Base-by-base conservation (phyloP, 192 early-diverging fungal genomes). In the Podila clonocystis region DNA sequence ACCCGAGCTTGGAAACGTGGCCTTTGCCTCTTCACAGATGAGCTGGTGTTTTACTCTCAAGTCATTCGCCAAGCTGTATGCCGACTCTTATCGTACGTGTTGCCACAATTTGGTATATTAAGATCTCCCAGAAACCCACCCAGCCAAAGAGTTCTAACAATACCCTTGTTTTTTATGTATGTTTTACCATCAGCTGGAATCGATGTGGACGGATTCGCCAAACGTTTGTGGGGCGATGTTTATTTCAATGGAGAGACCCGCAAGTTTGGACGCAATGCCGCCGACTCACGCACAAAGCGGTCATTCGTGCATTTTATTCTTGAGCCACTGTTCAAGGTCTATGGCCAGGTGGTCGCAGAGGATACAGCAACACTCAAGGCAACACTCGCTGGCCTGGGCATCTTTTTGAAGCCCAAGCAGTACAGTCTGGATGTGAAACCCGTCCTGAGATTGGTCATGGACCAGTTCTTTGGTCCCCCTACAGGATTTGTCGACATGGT, bases 231-330 rank as follows among this genome's bases (percentile, higher is more conserved):
- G 98, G 98, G 98, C 38, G 96, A 99, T 78, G 90, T 99, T 34
- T 97, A 92, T 85, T 97, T 93, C 82, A 91, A 97, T 74, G 71
- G 89, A 0, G 87, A 90, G n/a, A 91, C 88, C 17, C 88, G 95
- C 29, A 91, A 89, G 4, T 99, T 99, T 82, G 86, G 90, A 50
- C 92, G 94, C 36, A 93, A 91, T 82, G 83, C 93, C 26, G 50
- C 87, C 17, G 87, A 84, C 50, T 73, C 68, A 19, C 84, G 87
- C 41, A 86, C 87, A 49, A 85, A 90, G 73, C 92, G 98, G 19
- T 91, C 95, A 17, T 99, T 99, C 86, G 94, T 97, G 26, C 95
- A 99, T 76, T 99, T 99, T 77, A 92, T 99, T 66, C 75, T 99
- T 15, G 94, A 97, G 72, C 97, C 97, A 15, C 83, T 99, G 34